A percentile compares a stretch with the other conserved stretches of the same genome.
Evolutionary conservation across 345 rosid species (phyloP).

Genomic region (Brassica napus): Da-Ae NC_063450.1:50909001-50909500

Average conservation of each 20-base stretch:
- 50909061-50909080: constrained; percentile 53
- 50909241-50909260: neutral
- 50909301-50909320: neutral
- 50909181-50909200: constrained; percentile 37
- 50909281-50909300: constrained; percentile 20
- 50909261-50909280: neutral
- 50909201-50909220: constrained; percentile 64
- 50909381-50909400: neutral
- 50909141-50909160: constrained; percentile 20
- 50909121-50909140: constrained; percentile 25
- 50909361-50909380: constrained; percentile 13
- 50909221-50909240: neutral
- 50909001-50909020: constrained; percentile 42
- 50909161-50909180: constrained; percentile 15
- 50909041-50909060: constrained; percentile 48
- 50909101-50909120: constrained; percentile 47
- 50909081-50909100: constrained; percentile 57
- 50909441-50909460: constrained; percentile 11
- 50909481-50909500: neutral
- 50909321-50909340: neutral
- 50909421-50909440: constrained; percentile 12
- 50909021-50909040: constrained; percentile 67
- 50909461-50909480: constrained; percentile 15
- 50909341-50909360: neutral
- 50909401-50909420: neutral